Evolutionary conservation across 2,329 filamentous ascomycete genomes (phyloP).

Genomic region (Botrytis hyacinthi): DNA sequence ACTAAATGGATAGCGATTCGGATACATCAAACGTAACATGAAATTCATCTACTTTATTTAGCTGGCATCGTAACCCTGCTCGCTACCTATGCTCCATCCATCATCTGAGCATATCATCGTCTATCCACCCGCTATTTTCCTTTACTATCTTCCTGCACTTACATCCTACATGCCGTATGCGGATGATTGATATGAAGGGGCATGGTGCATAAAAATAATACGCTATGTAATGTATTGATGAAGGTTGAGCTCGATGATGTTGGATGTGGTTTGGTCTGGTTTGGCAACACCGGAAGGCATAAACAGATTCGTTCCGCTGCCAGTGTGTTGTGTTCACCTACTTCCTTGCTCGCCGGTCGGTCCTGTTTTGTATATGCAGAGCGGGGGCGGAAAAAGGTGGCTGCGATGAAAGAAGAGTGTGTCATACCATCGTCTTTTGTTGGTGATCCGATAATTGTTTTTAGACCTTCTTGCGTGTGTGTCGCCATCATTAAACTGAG

Average conservation of each 20-base stretch:
- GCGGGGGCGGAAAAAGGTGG: conserved; percentile 21
- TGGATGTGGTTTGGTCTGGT: conserved; percentile 21
- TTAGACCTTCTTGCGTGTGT: conserved; percentile 10
- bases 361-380: conserved; percentile 27
- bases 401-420: conserved; percentile 16
- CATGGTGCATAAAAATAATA: conserved; percentile 26
- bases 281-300: conserved; percentile 20
- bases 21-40: conserved; percentile 5
- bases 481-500: conserved; percentile 13
- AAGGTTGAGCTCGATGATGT: conserved; percentile 6
- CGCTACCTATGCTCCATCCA: conserved; percentile 1
- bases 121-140: neutral
- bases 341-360: conserved; percentile 18
- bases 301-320: conserved; percentile 22
- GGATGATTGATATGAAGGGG: conserved; percentile 18
- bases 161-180: conserved; percentile 17
- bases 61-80: conserved; percentile 9
- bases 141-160: conserved; percentile 5
- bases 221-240: conserved; percentile 20
- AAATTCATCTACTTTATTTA: conserved; percentile 3
- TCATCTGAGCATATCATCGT: conserved; percentile 19
- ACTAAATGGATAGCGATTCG: conserved; percentile 4
- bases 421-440: conserved; percentile 16
- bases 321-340: conserved; percentile 24
- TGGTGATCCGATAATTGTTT: neutral